Percentiles rank a stretch among this genome's conserved stretches.
These are phyloP conservation scores for Acer saccharum DNA, from an alignment of 345 rosid species.

Conservation along the genomic window DNA sequence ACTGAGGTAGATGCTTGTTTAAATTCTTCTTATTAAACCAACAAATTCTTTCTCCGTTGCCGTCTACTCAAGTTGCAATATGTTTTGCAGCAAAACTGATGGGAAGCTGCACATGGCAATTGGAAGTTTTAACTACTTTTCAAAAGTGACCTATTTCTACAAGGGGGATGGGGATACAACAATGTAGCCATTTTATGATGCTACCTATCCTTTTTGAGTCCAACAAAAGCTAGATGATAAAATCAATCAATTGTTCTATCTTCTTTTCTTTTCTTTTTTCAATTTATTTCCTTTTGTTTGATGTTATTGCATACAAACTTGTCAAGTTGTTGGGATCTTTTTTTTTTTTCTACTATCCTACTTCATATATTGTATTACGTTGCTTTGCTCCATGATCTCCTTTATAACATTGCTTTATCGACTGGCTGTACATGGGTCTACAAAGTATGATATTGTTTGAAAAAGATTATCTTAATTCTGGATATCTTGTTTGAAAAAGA, in stretches of 20 bases:
- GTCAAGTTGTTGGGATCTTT: neutral
- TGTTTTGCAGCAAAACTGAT: slow-evolving; percentile 36
- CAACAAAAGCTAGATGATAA: slow-evolving; percentile 23
- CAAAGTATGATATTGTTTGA: no score
- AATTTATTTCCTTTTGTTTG: slow-evolving; percentile 1
- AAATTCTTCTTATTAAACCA: neutral
- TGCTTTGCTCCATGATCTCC: neutral
- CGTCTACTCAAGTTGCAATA: neutral
- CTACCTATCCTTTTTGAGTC: slow-evolving; percentile 23
- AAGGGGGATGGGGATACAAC: slow-evolving; percentile 31
- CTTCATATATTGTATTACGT: neutral
- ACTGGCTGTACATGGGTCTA: neutral
- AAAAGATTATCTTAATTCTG: no score
- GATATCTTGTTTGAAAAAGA: no score
- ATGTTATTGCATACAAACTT: slow-evolving; percentile 18
- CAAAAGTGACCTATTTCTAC: slow-evolving; percentile 27
- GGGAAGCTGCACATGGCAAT: slow-evolving; percentile 10
- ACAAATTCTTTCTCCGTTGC: neutral
- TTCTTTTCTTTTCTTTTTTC: neutral
- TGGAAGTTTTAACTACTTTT: slow-evolving; percentile 20
- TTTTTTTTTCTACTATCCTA: neutral
- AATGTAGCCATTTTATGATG: slow-evolving; percentile 24
- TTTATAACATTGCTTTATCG: neutral
- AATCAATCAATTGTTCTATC: slow-evolving; percentile 23
- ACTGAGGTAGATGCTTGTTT: slow-evolving; percentile 48